A percentile compares a stretch with the other conserved stretches of the same genome.
Conservation (phyloP, 768 basidiomycete species). For the Saitozyma sp. region DNA sequence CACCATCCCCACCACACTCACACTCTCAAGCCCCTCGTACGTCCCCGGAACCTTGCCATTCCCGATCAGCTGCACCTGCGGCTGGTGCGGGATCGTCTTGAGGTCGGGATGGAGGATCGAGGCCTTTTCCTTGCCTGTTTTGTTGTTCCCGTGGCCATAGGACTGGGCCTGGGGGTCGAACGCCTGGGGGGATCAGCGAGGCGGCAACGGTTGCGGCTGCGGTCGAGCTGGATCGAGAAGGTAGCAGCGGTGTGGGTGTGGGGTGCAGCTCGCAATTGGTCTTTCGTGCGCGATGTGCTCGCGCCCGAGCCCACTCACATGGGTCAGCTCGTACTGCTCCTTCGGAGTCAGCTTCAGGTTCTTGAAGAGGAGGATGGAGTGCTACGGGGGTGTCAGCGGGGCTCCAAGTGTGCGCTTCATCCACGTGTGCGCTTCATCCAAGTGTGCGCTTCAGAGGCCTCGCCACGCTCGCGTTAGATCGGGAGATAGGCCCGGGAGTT, state of each 20-base stretch:
- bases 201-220: too few species aligned
- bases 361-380: slow-evolving; percentile 73
- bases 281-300: too few species aligned
- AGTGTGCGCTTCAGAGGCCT: too few species aligned
- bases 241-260: too few species aligned
- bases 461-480: too few species aligned
- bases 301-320: slow-evolving; percentile 61
- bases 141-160: slow-evolving; percentile 88
- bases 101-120: slow-evolving; percentile 86
- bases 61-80: slow-evolving; percentile 89
- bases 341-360: slow-evolving; percentile 69
- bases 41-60: slow-evolving; percentile 72
- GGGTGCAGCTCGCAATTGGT: too few species aligned
- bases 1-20: slow-evolving; percentile 13
- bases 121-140: slow-evolving; percentile 69
- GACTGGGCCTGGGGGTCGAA: slow-evolving; percentile 68
- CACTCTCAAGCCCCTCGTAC: slow-evolving; percentile 74
- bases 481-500: too few species aligned
- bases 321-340: slow-evolving; percentile 80
- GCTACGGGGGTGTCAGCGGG: slow-evolving; percentile 43
- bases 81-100: slow-evolving; percentile 83
- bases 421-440: too few species aligned
- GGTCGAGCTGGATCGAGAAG: too few species aligned
- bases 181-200: slow-evolving; percentile 57
- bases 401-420: too few species aligned